Evolutionary conservation across 768 basidiomycete species (phyloP), one percentile per base, ranked within the genome.

Genomic region (Trametes elegans): DNA sequence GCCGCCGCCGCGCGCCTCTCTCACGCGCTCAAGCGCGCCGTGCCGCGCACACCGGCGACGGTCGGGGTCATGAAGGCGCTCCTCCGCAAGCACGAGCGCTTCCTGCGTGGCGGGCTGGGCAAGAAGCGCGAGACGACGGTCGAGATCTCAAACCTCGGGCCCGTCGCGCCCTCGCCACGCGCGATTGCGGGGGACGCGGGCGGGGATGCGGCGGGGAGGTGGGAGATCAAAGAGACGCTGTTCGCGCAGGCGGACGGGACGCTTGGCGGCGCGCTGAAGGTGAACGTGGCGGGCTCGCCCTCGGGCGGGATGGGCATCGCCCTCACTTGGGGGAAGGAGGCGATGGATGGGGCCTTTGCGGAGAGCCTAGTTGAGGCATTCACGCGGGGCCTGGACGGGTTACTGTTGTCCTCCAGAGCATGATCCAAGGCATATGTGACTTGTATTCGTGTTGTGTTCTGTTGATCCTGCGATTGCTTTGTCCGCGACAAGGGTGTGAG

Each of bases 131-230:
- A 52, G 5, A 60, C 16, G 16, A 68, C 67, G 28, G 48, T 77
- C 16, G 70, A 71, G 55, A 46, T 76, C 10, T 76, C 75, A n/a
- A 77, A 77, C 59, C 46, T 73, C 13, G 75, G 75, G 10, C 60
- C 56, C 2, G 67, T 73, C 38, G 24, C n/a, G 5, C 7, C 16
- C 5, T 7, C 0, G 42, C 11, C 19, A 43, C 26, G n/a, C 10
- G 9, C 19, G 19, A 45, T 5, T 34, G 5, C 2, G 44, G 41
- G 32, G 14, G 24, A 1, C 19, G 14, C 18, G 11, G 41, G 24
- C 18, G 16, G 41, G 19, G 14, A 3, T 47, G 29, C 41, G 41
- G 28, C 4, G 13, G 10, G 9, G 26, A n/a, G 34, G 40, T 67
- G 66, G 66, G 38, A 14, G 18, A 63, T 65, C 23, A 55, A 28